Conservation (phyloP, 106 monocot species). For the Cymbidium sinense region DNA sequence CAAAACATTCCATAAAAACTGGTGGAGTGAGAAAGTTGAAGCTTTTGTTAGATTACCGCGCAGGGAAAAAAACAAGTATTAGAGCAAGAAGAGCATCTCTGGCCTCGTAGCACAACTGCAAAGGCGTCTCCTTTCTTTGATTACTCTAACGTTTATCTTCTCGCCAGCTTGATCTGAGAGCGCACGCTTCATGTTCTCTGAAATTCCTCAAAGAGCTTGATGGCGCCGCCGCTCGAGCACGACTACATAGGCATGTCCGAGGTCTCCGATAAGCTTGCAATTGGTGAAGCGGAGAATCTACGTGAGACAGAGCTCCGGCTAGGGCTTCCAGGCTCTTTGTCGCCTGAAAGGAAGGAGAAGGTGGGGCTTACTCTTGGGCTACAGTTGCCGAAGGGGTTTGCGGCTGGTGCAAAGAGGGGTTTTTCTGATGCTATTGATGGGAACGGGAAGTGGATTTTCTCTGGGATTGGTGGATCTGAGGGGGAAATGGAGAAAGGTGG, state of each 20-base stretch:
- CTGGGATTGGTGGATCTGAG: slow-evolving; percentile 8
- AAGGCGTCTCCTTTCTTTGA: slow-evolving; percentile 6
- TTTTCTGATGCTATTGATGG: slow-evolving; percentile 15
- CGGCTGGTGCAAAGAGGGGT: slow-evolving; percentile 62
- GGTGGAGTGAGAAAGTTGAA: slow-evolving; percentile 1
- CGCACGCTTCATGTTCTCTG: slow-evolving; percentile 2
- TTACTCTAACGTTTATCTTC: neutral
- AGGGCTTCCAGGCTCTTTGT: slow-evolving; percentile 65
- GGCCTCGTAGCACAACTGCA: slow-evolving; percentile 7
- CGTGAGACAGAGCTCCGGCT: slow-evolving; percentile 81
- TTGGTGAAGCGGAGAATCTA: slow-evolving; percentile 10
- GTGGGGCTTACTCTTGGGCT: slow-evolving; percentile 5
- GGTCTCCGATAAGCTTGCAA: slow-evolving; percentile 4
- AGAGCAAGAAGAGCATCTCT: slow-evolving; percentile 3
- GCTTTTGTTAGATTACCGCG: slow-evolving; percentile 8
- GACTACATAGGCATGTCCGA: slow-evolving; percentile 39
- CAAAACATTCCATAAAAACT: slow-evolving; percentile 1
- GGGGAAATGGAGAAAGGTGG: slow-evolving; percentile 22
- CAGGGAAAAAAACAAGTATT: neutral
- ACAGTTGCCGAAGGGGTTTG: slow-evolving; percentile 5
- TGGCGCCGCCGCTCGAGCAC: slow-evolving; percentile 41
- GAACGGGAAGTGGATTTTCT: slow-evolving; percentile 18
- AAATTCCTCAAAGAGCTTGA: slow-evolving; percentile 5
- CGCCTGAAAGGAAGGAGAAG: slow-evolving; percentile 34
- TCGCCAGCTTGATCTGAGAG: slow-evolving; percentile 2